phyloP scores from a whole-genome alignment of 1,284 basidiomycete genomes.

The Xerocomus minutiporus region DNA sequence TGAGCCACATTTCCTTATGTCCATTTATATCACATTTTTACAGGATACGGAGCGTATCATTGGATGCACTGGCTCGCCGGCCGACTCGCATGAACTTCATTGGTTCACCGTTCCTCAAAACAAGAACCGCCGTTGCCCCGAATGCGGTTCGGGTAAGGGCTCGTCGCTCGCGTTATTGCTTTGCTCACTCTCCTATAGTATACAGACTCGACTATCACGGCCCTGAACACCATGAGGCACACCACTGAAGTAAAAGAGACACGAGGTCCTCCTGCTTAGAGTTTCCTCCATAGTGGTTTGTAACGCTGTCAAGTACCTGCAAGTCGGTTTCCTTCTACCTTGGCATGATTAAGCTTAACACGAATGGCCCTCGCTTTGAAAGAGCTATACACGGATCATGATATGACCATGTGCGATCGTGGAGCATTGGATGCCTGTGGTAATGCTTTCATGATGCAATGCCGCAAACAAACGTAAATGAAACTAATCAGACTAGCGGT shows the following conservation, averaged over 20 bases:
- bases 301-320: slow-evolving; percentile 9
- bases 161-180: background rate
- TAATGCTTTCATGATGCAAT: background rate
- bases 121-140: slow-evolving; percentile 76
- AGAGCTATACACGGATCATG: background rate
- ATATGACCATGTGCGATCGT: no score
- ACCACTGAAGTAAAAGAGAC: slow-evolving; percentile 31
- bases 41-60: slow-evolving; percentile 79
- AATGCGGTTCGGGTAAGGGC: slow-evolving; percentile 81
- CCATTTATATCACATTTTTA: background rate
- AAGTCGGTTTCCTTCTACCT: background rate
- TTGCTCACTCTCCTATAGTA: slow-evolving; percentile 35
- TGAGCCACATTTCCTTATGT: background rate
- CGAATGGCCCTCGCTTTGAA: background rate
- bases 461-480: background rate
- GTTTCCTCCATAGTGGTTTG: slow-evolving; percentile 14
- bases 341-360: background rate
- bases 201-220: slow-evolving; percentile 60
- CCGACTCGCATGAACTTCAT: slow-evolving; percentile 86
- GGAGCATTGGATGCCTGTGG: background rate
- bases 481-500: no score
- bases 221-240: slow-evolving; percentile 39
- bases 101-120: slow-evolving; percentile 74
- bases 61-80: slow-evolving; percentile 89
- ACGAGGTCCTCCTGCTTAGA: slow-evolving; percentile 13